A percentile compares a stretch with the other conserved stretches of the same genome.
These are phyloP conservation scores for Penstemon newberryi DNA, from an alignment of 257 asterid species.

Conservation along the genomic window DNA sequence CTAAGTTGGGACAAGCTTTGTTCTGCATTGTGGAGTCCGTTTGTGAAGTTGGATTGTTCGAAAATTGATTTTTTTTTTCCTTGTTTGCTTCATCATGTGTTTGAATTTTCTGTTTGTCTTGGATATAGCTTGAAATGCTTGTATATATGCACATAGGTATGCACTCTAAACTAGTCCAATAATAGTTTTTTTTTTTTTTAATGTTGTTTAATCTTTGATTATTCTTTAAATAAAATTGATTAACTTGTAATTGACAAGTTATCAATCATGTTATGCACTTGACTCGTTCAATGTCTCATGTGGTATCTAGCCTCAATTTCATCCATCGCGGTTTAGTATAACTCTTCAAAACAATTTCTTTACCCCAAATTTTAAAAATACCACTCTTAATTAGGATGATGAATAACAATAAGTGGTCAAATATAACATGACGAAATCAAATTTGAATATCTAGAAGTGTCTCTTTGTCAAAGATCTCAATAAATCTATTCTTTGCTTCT, in stretches of 20 bases:
- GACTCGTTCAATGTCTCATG: no score
- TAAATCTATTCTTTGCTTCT: no score
- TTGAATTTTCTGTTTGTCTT: constrained; percentile 23
- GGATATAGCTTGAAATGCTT: neutral
- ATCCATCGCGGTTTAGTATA: no score
- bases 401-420: no score
- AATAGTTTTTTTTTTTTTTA: no score
- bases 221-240: neutral
- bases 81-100: constrained; percentile 48
- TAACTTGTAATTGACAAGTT: constrained; percentile 8
- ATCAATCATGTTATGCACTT: neutral
- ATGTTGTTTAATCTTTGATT: neutral
- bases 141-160: neutral
- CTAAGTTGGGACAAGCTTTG: constrained; percentile 35
- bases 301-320: no score
- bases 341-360: no score
- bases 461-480: no score
- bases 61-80: constrained; percentile 24
- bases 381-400: no score
- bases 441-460: no score
- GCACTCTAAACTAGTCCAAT: neutral
- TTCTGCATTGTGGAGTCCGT: constrained; percentile 55
- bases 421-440: no score
- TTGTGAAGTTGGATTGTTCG: constrained; percentile 30
- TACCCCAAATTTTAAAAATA: no score